Conservation (phyloP, 2,329 filamentous ascomycete genomes). For the Aspergillus brasiliensis region DNA sequence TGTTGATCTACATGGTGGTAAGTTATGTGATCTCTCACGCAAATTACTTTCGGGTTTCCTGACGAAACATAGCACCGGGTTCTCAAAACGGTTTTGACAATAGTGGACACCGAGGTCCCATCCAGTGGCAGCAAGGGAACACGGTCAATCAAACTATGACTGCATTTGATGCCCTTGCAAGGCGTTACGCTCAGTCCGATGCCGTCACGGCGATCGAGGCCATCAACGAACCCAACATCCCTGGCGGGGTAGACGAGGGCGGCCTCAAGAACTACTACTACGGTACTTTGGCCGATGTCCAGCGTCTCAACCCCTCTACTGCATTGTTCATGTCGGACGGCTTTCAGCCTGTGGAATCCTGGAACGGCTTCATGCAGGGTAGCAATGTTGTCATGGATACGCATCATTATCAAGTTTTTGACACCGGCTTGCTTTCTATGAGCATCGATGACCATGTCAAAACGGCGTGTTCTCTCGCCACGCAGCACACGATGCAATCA, state of each 20-base stretch:
- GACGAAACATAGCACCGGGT: constrained; percentile 49
- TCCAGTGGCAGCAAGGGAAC: constrained; percentile 43
- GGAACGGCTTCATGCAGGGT: constrained; percentile 63
- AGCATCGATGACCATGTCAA: constrained; percentile 56
- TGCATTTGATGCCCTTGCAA: constrained; percentile 60
- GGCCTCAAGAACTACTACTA: constrained; percentile 57
- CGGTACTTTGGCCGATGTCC: constrained; percentile 53
- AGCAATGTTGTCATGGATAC: constrained; percentile 64
- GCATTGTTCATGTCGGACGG: constrained; percentile 59
- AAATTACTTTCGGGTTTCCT: neutral
- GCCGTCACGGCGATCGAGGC: constrained; percentile 57
- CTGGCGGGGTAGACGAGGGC: constrained; percentile 45
- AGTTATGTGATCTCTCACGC: constrained; percentile 21
- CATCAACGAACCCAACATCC: constrained; percentile 46
- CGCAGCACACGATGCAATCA: constrained; percentile 49
- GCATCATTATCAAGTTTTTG: constrained; percentile 70
- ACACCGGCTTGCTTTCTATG: constrained; percentile 52
- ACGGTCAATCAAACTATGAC: constrained; percentile 46
- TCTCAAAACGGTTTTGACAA: constrained; percentile 72
- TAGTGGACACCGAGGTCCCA: constrained; percentile 53
- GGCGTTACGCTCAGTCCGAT: constrained; percentile 60
- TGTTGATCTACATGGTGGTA: constrained; percentile 68
- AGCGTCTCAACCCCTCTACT: constrained; percentile 47
- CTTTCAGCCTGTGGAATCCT: constrained; percentile 51
- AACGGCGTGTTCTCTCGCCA: constrained; percentile 58